phyloP scores from a whole-genome alignment of 192 early-diverging fungal genomes.

The Backusella sp. region DNA sequence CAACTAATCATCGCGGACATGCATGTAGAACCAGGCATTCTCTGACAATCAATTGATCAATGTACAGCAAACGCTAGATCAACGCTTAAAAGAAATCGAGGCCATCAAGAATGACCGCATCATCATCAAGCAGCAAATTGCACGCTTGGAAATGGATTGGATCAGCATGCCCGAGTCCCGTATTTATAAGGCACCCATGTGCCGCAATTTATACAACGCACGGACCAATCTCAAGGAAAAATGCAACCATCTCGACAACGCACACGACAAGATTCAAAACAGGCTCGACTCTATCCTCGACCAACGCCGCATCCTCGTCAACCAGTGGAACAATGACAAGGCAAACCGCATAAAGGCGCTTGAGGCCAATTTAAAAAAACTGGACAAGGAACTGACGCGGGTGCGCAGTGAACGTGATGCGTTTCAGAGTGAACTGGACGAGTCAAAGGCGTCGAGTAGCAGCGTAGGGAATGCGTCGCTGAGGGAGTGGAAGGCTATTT shows the following conservation, averaged over 20 bases:
- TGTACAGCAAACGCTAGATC: slow-evolving; percentile 21
- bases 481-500: slow-evolving; percentile 10
- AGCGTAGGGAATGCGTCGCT: slow-evolving; percentile 11
- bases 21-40: background rate
- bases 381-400: slow-evolving; percentile 22
- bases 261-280: slow-evolving; percentile 13
- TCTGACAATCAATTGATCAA: slow-evolving; percentile 19
- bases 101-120: slow-evolving; percentile 26
- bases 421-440: slow-evolving; percentile 25
- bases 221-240: slow-evolving; percentile 18
- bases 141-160: slow-evolving; percentile 24
- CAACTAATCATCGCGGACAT: background rate
- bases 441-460: slow-evolving; percentile 19
- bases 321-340: slow-evolving; percentile 14
- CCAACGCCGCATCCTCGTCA: background rate
- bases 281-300: slow-evolving; percentile 9
- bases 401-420: slow-evolving; percentile 30
- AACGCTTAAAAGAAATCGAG: slow-evolving; percentile 26
- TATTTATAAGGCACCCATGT: slow-evolving; percentile 19
- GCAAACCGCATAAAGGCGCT: background rate
- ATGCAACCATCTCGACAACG: slow-evolving; percentile 5
- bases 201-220: slow-evolving; percentile 11
- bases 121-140: slow-evolving; percentile 24
- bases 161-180: slow-evolving; percentile 14
- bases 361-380: slow-evolving; percentile 7